Base-by-base conservation (phyloP, 2,329 filamentous ascomycete species). In the Pseudomassariella vexata region DNA sequence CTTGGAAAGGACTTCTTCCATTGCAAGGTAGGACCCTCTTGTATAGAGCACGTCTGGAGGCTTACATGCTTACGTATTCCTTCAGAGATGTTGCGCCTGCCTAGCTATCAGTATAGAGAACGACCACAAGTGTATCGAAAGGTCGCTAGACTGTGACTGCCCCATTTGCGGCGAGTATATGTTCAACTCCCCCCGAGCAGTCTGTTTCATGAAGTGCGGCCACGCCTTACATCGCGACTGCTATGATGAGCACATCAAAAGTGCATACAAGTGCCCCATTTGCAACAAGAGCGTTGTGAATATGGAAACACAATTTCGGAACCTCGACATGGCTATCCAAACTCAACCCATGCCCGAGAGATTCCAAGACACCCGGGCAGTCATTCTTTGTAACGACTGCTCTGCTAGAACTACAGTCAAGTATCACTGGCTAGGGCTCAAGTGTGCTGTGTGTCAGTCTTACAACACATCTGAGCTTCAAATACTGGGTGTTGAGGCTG, bases 1-100 rank as follows among this genome's bases (percentile, higher is more conserved):
- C 66, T 98, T 19, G 90, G 92, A 4, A 96, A 95, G 54, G 92
- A 98, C 55, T 98, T 94, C 55, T 89, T 94, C 51, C 92, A 98
- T 59, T 98, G 92, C 82, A 94, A 95, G 76, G 87, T 90, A 64
- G 56, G 62, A 47, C 17, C 17, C 17, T 20, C 27, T 12, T 34
- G 19, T 27, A n/a, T n/a, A n/a, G n/a, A n/a, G n/a, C n/a, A n/a
- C n/a, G n/a, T n/a, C n/a, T n/a, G n/a, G n/a, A n/a, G n/a, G n/a
- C n/a, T n/a, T n/a, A n/a, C n/a, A n/a, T n/a, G n/a, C 36, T 41
- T 23, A 42, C 23, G 11, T 22, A 19, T 5, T 19, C 19, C 17
- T 25, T 28, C 42, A 88, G 82, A 89, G 79, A 47, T 98, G 92
- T 60, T 86, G 86, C 48, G 88, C 94, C 17, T 98, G 92, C 62